Evolutionary conservation across 345 rosid genomes (phyloP).

Genomic region (Arabis hirsuta): DNA sequence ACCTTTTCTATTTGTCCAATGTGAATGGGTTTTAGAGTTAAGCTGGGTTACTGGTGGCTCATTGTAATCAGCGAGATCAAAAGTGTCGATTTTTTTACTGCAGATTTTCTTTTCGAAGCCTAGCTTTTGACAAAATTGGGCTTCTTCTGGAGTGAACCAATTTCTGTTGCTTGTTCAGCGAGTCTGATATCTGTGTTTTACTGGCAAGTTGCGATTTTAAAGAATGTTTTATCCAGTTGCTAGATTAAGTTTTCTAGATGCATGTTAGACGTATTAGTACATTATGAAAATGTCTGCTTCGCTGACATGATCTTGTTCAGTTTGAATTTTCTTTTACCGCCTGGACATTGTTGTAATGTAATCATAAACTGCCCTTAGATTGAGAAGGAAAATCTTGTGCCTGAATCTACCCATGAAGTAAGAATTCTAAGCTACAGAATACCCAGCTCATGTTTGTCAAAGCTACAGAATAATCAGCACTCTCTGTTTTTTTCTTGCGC

Average conservation of each 20-base stretch:
- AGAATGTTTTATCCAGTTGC: neutral
- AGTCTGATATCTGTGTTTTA: neutral
- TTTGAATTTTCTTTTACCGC: neutral
- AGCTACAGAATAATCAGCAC: neutral
- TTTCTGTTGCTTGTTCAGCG: slow-evolving; percentile 5
- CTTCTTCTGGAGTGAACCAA: neutral
- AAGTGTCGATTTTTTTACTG: neutral
- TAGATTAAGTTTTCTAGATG: slow-evolving; percentile 14
- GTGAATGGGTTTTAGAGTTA: slow-evolving; percentile 8
- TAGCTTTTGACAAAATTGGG: slow-evolving; percentile 4
- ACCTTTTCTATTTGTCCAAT: slow-evolving; percentile 13
- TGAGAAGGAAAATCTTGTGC: neutral
- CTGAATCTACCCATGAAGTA: neutral
- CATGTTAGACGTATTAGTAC: neutral
- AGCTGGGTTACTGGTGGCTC: slow-evolving; percentile 20
- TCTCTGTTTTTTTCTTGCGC: neutral
- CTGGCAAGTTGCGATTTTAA: neutral
- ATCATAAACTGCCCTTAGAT: neutral
- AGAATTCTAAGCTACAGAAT: slow-evolving; percentile 3
- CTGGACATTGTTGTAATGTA: neutral
- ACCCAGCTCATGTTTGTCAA: slow-evolving; percentile 13
- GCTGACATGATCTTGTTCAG: slow-evolving; percentile 4
- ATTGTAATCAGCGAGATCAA: neutral
- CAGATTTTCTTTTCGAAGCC: neutral
- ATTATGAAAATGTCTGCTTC: slow-evolving; percentile 16